phyloP scores from a whole-genome alignment of 2,329 filamentous ascomycete species.

The Reticulascus tulasneorum region DNA sequence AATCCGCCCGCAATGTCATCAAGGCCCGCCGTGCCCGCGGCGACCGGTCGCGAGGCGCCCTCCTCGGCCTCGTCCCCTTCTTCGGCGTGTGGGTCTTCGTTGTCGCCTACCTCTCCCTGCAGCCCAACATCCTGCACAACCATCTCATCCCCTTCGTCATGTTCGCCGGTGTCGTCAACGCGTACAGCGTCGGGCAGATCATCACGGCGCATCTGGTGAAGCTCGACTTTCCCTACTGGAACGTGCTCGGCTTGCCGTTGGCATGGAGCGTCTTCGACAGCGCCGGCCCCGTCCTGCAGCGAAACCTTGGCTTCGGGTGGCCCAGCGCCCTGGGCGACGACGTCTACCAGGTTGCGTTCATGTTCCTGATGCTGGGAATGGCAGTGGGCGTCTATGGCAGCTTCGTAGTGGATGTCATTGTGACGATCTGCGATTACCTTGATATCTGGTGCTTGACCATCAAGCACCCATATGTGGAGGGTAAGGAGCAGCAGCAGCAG shows the following conservation, averaged over 20 bases:
- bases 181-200: constrained; percentile 92
- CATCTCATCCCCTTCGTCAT: constrained; percentile 88
- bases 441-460: constrained; percentile 99
- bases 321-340: constrained; percentile 69
- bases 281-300: constrained; percentile 64
- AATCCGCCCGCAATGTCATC: constrained; percentile 81
- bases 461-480: constrained; percentile 69
- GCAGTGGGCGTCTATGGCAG: constrained; percentile 91
- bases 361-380: constrained; percentile 82
- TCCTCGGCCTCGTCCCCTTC: constrained; percentile 81
- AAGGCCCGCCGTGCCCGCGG: constrained; percentile 70
- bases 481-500: constrained; percentile 22
- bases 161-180: constrained; percentile 86
- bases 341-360: constrained; percentile 86
- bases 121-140: constrained; percentile 75
- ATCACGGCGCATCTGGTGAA: constrained; percentile 92
- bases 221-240: constrained; percentile 83
- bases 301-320: constrained; percentile 64
- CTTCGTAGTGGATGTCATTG: constrained; percentile 95
- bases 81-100: constrained; percentile 74
- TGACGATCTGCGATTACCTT: constrained; percentile 94
- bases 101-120: constrained; percentile 74
- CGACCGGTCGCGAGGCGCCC: constrained; percentile 67
- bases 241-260: constrained; percentile 77
- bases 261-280: constrained; percentile 76